Evolutionary conservation across 1,139 yeast genomes (phyloP), one percentile per base, ranked within the genome.

Genomic region (Yamadazyma atmosphaerica): DNA sequence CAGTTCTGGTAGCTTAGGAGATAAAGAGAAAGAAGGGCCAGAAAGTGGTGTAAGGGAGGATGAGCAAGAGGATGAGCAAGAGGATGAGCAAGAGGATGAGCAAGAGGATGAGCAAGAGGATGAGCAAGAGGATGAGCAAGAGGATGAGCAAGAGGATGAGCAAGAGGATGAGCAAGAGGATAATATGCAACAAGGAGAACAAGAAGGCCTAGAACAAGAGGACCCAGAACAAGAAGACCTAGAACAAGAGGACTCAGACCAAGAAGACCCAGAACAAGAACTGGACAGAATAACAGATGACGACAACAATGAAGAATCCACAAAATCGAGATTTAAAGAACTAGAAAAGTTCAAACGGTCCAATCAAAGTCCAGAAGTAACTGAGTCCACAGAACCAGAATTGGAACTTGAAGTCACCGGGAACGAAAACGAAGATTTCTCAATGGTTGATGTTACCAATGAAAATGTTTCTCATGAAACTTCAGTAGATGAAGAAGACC

Each of bases 251-350:
- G 36, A 30, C 11, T 29, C 21, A 17, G 40, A 31, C 4, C 41
- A 30, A 9, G 42, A 33, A 19, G 39, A 39, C 23, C 34, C 27
- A 26, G 46, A 41, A 6, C 38, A 18, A 19, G 47, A 42, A 28
- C 28, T 27, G 11, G 40, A 36, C 3, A 41, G 34, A 17, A 38
- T 27, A 12, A 32, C 30, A 16, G 36, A 36, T n/a, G 19, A 25
- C 11, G 36, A 34, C 2, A 15, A 17, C 8, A 38, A 23, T 15
- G 31, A 24, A 25, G 37, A 34, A 16, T 29, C n/a, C 11, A 28
- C 16, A 9, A 16, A 16, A 3, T 16, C 16, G 4, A 14, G 13
- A 15, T 13, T 28, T 6, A 10, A n/a, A 4, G 21, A 28, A 11
- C 16, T 28, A 16, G 16, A n/a, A 16, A 28, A 28, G n/a, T 28